These are phyloP conservation scores for Russula compacta DNA, from an alignment of 768 basidiomycete species.

Conservation along the genomic window DNA sequence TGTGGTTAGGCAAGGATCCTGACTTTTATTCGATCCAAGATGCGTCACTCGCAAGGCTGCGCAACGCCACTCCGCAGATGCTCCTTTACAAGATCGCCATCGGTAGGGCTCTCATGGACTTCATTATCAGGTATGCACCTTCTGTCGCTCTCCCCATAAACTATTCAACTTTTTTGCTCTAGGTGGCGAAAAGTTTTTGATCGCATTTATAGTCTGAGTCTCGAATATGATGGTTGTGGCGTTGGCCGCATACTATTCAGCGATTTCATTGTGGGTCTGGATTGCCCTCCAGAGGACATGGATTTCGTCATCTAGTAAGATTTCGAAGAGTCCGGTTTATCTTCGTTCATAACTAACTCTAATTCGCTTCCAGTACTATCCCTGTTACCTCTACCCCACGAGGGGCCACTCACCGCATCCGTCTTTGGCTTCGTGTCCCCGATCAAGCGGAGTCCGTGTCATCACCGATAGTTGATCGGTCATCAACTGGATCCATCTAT, in stretches of 20 bases:
- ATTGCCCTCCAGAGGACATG: conserved; percentile 44
- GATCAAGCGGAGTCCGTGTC: conserved; percentile 24
- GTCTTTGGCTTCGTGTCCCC: conserved; percentile 52
- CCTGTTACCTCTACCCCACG: conserved; percentile 44
- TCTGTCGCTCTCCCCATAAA: not conserved
- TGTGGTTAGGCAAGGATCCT: conserved; percentile 60
- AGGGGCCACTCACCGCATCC: conserved; percentile 53
- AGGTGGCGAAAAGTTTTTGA: conserved; percentile 45
- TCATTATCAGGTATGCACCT: conserved; percentile 40
- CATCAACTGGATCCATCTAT: conserved; percentile 40
- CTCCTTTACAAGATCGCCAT: conserved; percentile 48
- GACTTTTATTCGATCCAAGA: conserved; percentile 51
- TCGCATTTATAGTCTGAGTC: conserved; percentile 42
- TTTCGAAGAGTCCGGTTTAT: not conserved
- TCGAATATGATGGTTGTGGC: conserved; percentile 60
- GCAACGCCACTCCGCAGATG: conserved; percentile 33
- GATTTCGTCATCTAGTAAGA: conserved; percentile 57
- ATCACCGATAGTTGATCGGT: conserved; percentile 11
- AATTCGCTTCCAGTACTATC: conserved; percentile 34
- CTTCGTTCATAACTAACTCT: not conserved
- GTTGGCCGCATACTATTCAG: conserved; percentile 48
- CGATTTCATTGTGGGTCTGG: conserved; percentile 42
- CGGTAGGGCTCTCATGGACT: conserved; percentile 48
- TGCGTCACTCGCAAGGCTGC: conserved; percentile 46
- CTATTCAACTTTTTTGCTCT: not conserved